phyloP scores from a whole-genome alignment of 2,329 filamentous ascomycete genomes.

The Bipolaris victoriae region DNA sequence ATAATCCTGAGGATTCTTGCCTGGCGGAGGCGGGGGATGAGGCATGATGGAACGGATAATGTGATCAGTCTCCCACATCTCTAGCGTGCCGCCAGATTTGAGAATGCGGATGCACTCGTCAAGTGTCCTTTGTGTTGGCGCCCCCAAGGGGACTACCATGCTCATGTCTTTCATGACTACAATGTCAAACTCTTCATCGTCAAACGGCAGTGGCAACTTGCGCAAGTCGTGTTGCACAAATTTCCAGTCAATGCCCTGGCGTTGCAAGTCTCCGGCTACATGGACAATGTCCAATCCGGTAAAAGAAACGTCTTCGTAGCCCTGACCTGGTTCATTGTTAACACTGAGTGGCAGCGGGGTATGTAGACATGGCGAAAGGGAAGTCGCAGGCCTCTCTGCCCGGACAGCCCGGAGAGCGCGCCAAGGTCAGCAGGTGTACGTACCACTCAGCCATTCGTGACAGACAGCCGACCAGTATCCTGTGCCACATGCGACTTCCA shows the following conservation, averaged over 20 bases:
- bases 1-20: slow-evolving; percentile 66
- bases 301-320: slow-evolving; percentile 74
- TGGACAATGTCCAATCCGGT: slow-evolving; percentile 83
- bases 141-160: slow-evolving; percentile 66
- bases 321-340: slow-evolving; percentile 50
- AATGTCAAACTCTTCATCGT: slow-evolving; percentile 81
- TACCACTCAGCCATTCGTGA: slow-evolving; percentile 74
- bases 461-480: slow-evolving; percentile 91
- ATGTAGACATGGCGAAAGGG: neutral
- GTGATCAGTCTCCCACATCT: slow-evolving; percentile 90
- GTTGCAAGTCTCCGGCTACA: slow-evolving; percentile 67
- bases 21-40: slow-evolving; percentile 68
- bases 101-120: slow-evolving; percentile 81
- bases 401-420: neutral
- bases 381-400: neutral
- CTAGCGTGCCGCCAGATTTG: slow-evolving; percentile 77
- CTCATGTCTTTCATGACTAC: slow-evolving; percentile 87
- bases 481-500: slow-evolving; percentile 87
- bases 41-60: slow-evolving; percentile 82
- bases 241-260: slow-evolving; percentile 81
- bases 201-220: slow-evolving; percentile 75
- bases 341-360: neutral
- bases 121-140: slow-evolving; percentile 61
- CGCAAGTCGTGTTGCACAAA: slow-evolving; percentile 90
- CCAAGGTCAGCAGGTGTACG: neutral